phyloP scores from a whole-genome alignment of 305 asterid genomes.

The Plantago coronopus region DNA sequence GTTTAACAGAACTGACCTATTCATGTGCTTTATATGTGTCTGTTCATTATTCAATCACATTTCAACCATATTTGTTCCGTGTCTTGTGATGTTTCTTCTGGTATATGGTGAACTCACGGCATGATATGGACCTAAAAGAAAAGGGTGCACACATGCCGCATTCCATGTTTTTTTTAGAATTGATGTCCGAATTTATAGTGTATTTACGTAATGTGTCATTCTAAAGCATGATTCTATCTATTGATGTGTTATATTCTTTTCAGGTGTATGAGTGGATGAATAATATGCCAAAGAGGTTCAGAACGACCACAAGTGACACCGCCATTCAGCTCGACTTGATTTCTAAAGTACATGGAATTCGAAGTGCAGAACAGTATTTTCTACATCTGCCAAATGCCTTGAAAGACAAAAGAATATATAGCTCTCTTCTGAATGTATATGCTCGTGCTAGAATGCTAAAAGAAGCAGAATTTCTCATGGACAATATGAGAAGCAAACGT shows the following conservation, averaged over 20 bases:
- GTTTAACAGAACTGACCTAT: no score
- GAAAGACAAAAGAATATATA: slow-evolving; percentile 76
- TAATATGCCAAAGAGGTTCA: slow-evolving; percentile 61
- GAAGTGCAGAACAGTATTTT: slow-evolving; percentile 77
- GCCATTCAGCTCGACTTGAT: slow-evolving; percentile 88
- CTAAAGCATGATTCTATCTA: not conserved
- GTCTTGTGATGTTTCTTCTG: no score
- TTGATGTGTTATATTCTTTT: slow-evolving; percentile 11
- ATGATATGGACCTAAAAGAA: no score
- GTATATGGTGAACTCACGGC: not conserved
- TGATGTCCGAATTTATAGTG: no score
- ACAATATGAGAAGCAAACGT: slow-evolving; percentile 52
- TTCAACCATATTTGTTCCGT: not conserved
- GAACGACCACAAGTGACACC: slow-evolving; percentile 66
- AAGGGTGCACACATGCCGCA: no score
- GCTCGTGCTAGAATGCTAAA: slow-evolving; percentile 62
- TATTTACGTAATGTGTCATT: not conserved
- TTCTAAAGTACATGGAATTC: slow-evolving; percentile 70
- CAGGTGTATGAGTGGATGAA: slow-evolving; percentile 95
- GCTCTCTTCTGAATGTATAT: slow-evolving; percentile 75
- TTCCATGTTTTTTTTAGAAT: not conserved
- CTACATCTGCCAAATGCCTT: slow-evolving; percentile 51
- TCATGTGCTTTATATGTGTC: no score
- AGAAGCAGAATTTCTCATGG: slow-evolving; percentile 75
- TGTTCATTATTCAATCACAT: not conserved